Base-by-base conservation (phyloP, 192 early-diverging fungal species). In the Coemansia javaensis region DNA sequence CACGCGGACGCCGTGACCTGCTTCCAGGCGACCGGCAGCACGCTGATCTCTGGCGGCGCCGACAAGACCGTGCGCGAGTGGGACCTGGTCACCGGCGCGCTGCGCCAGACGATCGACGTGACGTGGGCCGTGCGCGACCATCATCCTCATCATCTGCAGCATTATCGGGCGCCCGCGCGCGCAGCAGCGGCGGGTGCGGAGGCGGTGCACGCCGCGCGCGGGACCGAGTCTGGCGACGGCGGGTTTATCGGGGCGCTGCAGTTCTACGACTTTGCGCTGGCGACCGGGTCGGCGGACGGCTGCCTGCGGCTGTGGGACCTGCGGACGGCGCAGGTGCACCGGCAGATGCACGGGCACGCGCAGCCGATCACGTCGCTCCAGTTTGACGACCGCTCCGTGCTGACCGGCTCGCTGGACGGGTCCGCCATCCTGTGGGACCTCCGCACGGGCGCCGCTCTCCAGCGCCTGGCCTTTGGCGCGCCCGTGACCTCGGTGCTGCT, bases 21-120 rank as follows among this genome's bases (percentile, higher is more conserved):
- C 36, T 47, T 68, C 15, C 61, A 85, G 78, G 64, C 68, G 0
- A 15, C 6, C 3, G 49, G 38, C 3, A 40, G 40, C 10, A 54
- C 51, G 30, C 21, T 77, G 23, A 62, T 88, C 13, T 82, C 86
- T 3, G 88, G 86, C 38, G 80, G 85, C 16, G 79, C 82, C 13
- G 88, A 90, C 62, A 73, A 79, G 42, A 88, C 88, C 1, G 81
- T 90, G 46, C 80, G 80, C 44, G 81, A 85, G 41, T 90, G 88
- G 88, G 88, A 90, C 53, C 38, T 90, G 63, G 57, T 64, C 20
- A 85, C 81, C 23, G 82, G 83, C 20, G 56, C 75, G 43, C 64
- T 81, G 73, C 75, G 85, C 18, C 62, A 81, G 10, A 78, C 81
- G 4, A 72, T 90, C 56, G 85, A 86, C 50, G 56, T 90, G 15